Conservation (phyloP, 2,329 filamentous ascomycete genomes). For the Dactylellina sp. region DNA sequence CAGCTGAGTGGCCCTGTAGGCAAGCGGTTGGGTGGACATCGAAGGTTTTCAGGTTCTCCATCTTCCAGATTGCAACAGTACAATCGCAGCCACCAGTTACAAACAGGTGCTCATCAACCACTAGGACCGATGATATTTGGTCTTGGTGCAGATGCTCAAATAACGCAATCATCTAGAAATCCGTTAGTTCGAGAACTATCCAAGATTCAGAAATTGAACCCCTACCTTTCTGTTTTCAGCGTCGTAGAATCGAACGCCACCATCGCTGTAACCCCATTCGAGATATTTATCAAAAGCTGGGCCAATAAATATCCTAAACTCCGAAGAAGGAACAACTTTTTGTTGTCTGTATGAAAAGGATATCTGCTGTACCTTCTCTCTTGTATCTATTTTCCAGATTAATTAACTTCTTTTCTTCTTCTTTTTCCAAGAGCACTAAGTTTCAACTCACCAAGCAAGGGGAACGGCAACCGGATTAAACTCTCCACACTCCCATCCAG, state of each 20-base stretch:
- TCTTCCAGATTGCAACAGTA: slow-evolving; percentile 84
- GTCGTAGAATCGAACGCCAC: slow-evolving; percentile 89
- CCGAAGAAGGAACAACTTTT: slow-evolving; percentile 82
- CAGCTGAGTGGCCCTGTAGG: slow-evolving; percentile 88
- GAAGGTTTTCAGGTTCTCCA: slow-evolving; percentile 75
- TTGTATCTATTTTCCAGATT: slow-evolving; percentile 65
- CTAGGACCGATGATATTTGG: slow-evolving; percentile 83
- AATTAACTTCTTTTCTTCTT: no score
- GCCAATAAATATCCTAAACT: slow-evolving; percentile 87
- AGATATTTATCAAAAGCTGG: slow-evolving; percentile 89
- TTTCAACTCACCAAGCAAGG: slow-evolving; percentile 72
- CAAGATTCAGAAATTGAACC: not conserved
- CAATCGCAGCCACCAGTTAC: slow-evolving; percentile 94
- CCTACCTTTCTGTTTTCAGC: slow-evolving; percentile 80
- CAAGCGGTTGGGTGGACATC: slow-evolving; percentile 83
- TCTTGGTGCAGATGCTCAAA: slow-evolving; percentile 95
- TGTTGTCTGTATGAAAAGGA: slow-evolving; percentile 83
- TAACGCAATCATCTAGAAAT: slow-evolving; percentile 75
- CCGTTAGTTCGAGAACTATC: slow-evolving; percentile 1
- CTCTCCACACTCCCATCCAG: slow-evolving; percentile 80
- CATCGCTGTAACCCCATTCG: slow-evolving; percentile 96
- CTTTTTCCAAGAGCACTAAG: not conserved
- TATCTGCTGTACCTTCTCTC: slow-evolving; percentile 83
- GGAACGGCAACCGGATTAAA: slow-evolving; percentile 80
- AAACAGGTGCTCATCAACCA: slow-evolving; percentile 83